Evolutionary conservation across 192 early-diverging fungal genomes (phyloP), one percentile per base, ranked within the genome.

Genomic region (Coemansia sp.): DNA sequence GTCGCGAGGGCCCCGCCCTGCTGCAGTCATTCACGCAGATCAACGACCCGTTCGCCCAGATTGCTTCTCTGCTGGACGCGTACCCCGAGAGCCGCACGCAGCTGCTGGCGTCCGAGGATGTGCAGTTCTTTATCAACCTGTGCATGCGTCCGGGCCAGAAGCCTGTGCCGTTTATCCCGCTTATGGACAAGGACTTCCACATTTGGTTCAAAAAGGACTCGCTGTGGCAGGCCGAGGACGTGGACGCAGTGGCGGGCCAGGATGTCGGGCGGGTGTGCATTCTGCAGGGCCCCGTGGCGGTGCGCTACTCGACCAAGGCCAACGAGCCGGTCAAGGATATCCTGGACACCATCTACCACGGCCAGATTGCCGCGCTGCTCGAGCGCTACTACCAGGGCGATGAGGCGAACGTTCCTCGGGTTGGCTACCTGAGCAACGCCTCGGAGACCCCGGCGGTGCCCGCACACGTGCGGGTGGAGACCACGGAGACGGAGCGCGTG

Each of bases 141-240:
- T 71, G 76, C 62, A 60, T 65, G 62, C 73, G 66, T 5, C 62
- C 58, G n/a, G 73, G 73, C 22, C 88, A 91, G 70, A 97, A 95
- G 83, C 95, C 95, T n/a, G 91, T 92, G 29, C 90, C 95, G 25
- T 97, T 93, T 72, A 92, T 97, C 47, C 92, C 93, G 12, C 83
- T 92, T 24, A 81, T 97, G 52, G 93, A 95, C 74, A 92, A 93
- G 72, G 89, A 91, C 74, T 95, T 97, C 81, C 92, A 97, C 71
- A 86, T 93, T 62, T 97, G 94, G 94, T 93, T 95, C 84, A 97
- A 97, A 86, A 97, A 97, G 88, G 94, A 97, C 76, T 93, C 91
- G 27, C 81, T 97, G 42, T 97, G 94, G 94, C 94, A 95, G 80
- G 84, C 91, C 11, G 95, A 97, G 73, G 89, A 95, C 58, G 77